These are phyloP conservation scores for Beauveria pseudobassiana DNA, from an alignment of 2,329 filamentous ascomycete species.

Conservation along the genomic window DNA sequence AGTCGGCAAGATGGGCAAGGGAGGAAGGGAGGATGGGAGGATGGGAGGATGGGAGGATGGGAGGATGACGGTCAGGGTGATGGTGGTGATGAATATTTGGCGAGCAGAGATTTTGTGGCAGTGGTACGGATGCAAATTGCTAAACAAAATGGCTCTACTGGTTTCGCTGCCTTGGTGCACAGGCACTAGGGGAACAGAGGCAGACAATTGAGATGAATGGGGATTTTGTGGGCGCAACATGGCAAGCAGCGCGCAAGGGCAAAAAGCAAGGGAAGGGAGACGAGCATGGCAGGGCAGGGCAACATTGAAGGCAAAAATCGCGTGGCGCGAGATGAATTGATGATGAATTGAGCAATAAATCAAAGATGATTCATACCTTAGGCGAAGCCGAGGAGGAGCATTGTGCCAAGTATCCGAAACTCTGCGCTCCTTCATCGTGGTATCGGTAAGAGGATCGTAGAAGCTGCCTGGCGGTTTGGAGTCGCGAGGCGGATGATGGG, in stretches of 20 bases:
- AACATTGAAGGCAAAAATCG: not conserved
- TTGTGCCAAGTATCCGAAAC: slow-evolving; percentile 43
- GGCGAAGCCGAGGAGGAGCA: slow-evolving; percentile 34
- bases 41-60: slow-evolving; percentile 14
- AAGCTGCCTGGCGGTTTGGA: slow-evolving; percentile 37
- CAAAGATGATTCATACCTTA: slow-evolving; percentile 35
- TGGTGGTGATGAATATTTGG: slow-evolving; percentile 3
- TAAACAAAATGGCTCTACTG: not conserved
- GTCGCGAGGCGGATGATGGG: slow-evolving; percentile 28
- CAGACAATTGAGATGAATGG: slow-evolving; percentile 8
- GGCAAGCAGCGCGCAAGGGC: not conserved
- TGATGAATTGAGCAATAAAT: slow-evolving; percentile 15
- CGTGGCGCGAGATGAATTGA: not conserved
- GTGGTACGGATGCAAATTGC: not conserved
- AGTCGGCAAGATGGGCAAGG: slow-evolving; percentile 7
- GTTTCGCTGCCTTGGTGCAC: slow-evolving; percentile 5
- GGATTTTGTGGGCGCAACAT: slow-evolving; percentile 9
- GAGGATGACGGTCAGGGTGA: slow-evolving; percentile 7
- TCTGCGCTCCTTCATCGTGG: slow-evolving; percentile 35
- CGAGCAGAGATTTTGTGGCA: not conserved
- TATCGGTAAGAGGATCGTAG: slow-evolving; percentile 48
- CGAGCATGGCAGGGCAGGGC: not conserved
- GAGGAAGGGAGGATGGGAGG: slow-evolving; percentile 14
- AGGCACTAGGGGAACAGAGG: slow-evolving; percentile 5
- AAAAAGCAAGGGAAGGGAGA: not conserved